phyloP scores from a whole-genome alignment of 345 rosid genomes.

The Isatis tinctoria region DNA sequence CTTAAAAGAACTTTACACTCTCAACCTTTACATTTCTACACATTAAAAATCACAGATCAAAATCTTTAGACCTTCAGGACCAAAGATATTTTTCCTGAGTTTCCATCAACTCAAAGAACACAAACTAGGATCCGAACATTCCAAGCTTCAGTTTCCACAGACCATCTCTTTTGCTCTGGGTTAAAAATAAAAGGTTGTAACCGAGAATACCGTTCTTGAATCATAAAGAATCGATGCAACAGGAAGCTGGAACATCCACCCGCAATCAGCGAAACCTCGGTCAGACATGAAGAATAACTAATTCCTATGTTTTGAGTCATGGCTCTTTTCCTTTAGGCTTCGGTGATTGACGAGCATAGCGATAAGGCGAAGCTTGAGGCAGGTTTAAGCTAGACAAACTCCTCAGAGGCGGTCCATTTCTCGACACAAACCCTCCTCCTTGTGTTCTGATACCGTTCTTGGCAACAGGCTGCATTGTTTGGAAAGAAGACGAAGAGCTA shows the following conservation, averaged over 20 bases:
- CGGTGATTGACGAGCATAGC: slow-evolving; percentile 53
- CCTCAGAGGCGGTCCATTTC: slow-evolving; percentile 73
- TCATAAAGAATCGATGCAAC: slow-evolving; percentile 9
- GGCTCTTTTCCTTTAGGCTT: slow-evolving; percentile 56
- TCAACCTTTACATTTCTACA: slow-evolving; percentile 26
- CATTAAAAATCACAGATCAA: slow-evolving; percentile 14
- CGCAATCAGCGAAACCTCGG: not conserved
- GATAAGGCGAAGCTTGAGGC: slow-evolving; percentile 57
- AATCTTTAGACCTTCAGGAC: slow-evolving; percentile 25
- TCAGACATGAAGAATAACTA: slow-evolving; percentile 12
- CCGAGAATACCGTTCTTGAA: not conserved
- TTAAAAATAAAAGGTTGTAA: not conserved
- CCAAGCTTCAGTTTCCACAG: slow-evolving; percentile 13
- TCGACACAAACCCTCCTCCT: slow-evolving; percentile 54
- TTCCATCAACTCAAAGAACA: slow-evolving; percentile 20
- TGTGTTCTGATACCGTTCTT: slow-evolving; percentile 56
- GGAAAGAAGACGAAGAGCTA: slow-evolving; percentile 71
- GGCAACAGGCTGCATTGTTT: slow-evolving; percentile 47
- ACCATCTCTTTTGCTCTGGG: slow-evolving; percentile 10
- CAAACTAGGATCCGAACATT: slow-evolving; percentile 6
- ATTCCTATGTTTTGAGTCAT: slow-evolving; percentile 16
- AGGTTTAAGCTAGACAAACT: slow-evolving; percentile 57
- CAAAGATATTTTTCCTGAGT: slow-evolving; percentile 7
- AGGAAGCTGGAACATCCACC: slow-evolving; percentile 11
- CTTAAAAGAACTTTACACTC: slow-evolving; percentile 22